Evolutionary conservation across 2,329 filamentous ascomycete genomes (phyloP).

Genomic region (Aspergillaceae sp.): DNA sequence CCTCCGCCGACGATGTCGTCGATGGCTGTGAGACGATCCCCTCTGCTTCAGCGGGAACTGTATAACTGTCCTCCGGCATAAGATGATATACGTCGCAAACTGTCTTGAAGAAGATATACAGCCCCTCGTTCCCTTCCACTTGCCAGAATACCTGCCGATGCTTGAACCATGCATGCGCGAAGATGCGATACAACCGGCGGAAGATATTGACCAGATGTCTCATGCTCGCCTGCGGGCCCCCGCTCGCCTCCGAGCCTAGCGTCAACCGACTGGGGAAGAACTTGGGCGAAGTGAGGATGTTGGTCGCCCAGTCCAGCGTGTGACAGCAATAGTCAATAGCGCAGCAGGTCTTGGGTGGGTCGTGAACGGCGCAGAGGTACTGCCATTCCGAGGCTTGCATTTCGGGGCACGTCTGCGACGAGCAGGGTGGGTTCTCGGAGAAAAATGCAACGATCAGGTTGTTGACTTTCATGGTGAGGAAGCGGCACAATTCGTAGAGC

Average conservation of each 20-base stretch:
- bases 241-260: slow-evolving; percentile 41
- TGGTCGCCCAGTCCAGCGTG: slow-evolving; percentile 94
- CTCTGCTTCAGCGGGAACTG: slow-evolving; percentile 85
- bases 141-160: slow-evolving; percentile 93
- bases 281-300: slow-evolving; percentile 87
- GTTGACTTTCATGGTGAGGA: slow-evolving; percentile 91
- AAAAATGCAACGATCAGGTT: slow-evolving; percentile 86
- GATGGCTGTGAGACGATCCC: slow-evolving; percentile 53
- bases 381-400: slow-evolving; percentile 99
- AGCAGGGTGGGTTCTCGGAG: slow-evolving; percentile 82
- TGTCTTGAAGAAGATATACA: slow-evolving; percentile 95
- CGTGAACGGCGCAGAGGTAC: slow-evolving; percentile 95
- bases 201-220: slow-evolving; percentile 88
- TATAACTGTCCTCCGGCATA: slow-evolving; percentile 90
- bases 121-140: slow-evolving; percentile 78
- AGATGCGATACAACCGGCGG: slow-evolving; percentile 86
- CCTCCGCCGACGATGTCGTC: slow-evolving; percentile 7
- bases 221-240: slow-evolving; percentile 37
- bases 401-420: slow-evolving; percentile 80
- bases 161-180: slow-evolving; percentile 98
- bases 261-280: slow-evolving; percentile 82
- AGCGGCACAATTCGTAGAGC: slow-evolving; percentile 96
- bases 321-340: slow-evolving; percentile 99
- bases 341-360: slow-evolving; percentile 92
- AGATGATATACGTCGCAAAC: slow-evolving; percentile 89